Conservation (phyloP, 768 basidiomycete genomes). For the Boletus rex-veris region DNA sequence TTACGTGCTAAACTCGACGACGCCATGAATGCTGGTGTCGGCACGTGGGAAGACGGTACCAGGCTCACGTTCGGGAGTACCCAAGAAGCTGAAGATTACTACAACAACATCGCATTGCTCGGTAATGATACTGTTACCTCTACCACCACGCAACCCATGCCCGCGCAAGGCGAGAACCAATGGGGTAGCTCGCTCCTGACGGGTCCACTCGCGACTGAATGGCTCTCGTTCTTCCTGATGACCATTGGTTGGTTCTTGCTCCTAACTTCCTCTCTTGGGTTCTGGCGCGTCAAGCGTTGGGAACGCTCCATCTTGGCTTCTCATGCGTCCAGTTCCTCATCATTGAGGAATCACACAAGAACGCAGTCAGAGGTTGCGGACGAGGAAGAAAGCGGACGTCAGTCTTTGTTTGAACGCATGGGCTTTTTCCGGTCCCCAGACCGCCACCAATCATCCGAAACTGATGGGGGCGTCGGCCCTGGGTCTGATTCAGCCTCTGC, state of each 20-base stretch:
- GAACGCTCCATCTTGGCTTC: conserved; percentile 71
- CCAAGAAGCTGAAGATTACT: conserved; percentile 45
- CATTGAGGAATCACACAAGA: conserved; percentile 31
- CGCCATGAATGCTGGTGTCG: conserved; percentile 29
- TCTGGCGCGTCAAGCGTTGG: conserved; percentile 89
- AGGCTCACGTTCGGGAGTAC: conserved; percentile 43
- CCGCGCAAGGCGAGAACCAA: conserved; percentile 13
- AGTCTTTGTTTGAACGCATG: conserved; percentile 31
- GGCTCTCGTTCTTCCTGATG: conserved; percentile 95
- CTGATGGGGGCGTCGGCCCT: conserved; percentile 1
- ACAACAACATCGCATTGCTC: conserved; percentile 25
- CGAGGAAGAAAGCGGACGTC: conserved; percentile 24
- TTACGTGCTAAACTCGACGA: conserved; percentile 55
- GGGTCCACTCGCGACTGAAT: conserved; percentile 79
- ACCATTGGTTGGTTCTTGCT: conserved; percentile 87
- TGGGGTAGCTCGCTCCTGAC: conserved; percentile 43
- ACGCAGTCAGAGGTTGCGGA: conserved; percentile 27
- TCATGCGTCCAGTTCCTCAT: conserved; percentile 25
- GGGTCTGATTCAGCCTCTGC: conserved; percentile 12
- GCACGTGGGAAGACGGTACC: conserved; percentile 28
- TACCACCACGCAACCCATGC: conserved; percentile 5
- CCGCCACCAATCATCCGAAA: conserved; percentile 12
- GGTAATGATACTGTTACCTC: conserved; percentile 27
- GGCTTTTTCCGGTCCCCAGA: conserved; percentile 16
- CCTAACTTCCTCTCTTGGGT: conserved; percentile 85